Base-by-base conservation (phyloP, 768 basidiomycete genomes). In the Collybiopsis confluens region DNA sequence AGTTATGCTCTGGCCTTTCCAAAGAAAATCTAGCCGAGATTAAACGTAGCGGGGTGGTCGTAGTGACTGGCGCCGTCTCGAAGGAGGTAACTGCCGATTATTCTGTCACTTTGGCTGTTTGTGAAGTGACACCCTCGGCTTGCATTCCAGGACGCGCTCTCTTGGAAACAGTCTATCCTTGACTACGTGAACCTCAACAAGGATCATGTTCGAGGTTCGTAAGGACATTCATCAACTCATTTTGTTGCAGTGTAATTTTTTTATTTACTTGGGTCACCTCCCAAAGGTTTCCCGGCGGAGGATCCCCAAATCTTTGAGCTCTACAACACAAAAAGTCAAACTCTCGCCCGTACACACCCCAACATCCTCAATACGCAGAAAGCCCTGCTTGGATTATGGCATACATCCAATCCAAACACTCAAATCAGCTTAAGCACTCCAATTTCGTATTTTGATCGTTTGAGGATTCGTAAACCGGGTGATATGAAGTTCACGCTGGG, bases 361-460 rank as follows among this genome's bases (percentile, higher is more conserved):
- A 70, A 73, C 2, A 55, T 85, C 1, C 68, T 90, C 16, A 62
- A 70, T 6, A 81, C 85, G 1, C 88, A 90, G 55, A 69, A 67
- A 30, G 73, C 73, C 10, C 71, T 90, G 9, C 71, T 86, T 8
- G 73, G 74, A 3, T 71, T 90, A 13, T 88, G 84, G 82, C 74
- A 83, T 56, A 60, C 77, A 41, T 71, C 79, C 2, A 70, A 78
- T 49, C 65, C 74, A 1, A 56, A 61, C 26, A 65, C 76, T 24
- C 64, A 68, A 24, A 65, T 86, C 52, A 73, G 71, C 54, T 72
- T 88, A 26, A 59, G 67, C 10, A 81, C 74, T 2, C 86, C 88
- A 0, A 67, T 91, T n/a, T 81, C 83, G 1, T 92, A 92, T 65
- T 87, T 82, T 55, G 90, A 92, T 67, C 77, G 90, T 5, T 69